A percentile compares a stretch with the other conserved stretches of the same genome.
These are phyloP conservation scores for Adansonia madagascariensis DNA, from an alignment of 441 rosid genomes.

Conservation along the genomic window DNA sequence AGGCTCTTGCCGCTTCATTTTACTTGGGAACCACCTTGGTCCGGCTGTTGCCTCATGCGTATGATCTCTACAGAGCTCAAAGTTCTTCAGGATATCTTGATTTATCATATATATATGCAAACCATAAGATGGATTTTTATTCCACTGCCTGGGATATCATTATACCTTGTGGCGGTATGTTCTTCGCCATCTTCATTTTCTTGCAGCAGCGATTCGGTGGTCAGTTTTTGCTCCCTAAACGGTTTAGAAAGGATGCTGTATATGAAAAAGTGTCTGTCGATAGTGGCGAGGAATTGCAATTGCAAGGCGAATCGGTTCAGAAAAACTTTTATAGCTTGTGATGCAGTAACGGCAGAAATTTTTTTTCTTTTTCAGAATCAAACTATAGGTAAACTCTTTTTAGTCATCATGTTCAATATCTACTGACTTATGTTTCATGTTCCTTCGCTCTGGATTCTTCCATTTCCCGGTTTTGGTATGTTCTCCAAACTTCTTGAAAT, in stretches of 20 bases:
- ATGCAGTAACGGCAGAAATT: background rate
- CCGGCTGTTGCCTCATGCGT: constrained; percentile 77
- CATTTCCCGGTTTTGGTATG: background rate
- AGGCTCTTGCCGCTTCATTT: constrained; percentile 58
- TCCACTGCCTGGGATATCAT: constrained; percentile 88
- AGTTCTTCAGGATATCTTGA: constrained; percentile 58
- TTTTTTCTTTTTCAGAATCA: background rate
- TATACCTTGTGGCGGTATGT: constrained; percentile 58
- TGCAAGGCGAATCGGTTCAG: constrained; percentile 39
- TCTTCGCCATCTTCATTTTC: constrained; percentile 61
- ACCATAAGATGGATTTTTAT: constrained; percentile 73
- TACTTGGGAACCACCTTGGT: constrained; percentile 66
- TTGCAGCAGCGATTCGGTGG: constrained; percentile 83
- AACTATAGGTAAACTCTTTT: background rate
- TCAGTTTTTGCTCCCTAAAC: constrained; percentile 58
- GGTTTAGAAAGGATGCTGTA: constrained; percentile 44
- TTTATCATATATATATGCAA: constrained; percentile 72
- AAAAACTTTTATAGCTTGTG: constrained; percentile 37
- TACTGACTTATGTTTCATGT: background rate
- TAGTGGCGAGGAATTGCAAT: constrained; percentile 57
- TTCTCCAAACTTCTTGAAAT: background rate
- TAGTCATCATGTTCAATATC: background rate
- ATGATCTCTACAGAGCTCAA: constrained; percentile 78
- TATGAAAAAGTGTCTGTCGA: constrained; percentile 69
- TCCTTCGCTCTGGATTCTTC: background rate